Conservation (phyloP, 176 grass and related monocot species). For the Carex kokanica region DNA sequence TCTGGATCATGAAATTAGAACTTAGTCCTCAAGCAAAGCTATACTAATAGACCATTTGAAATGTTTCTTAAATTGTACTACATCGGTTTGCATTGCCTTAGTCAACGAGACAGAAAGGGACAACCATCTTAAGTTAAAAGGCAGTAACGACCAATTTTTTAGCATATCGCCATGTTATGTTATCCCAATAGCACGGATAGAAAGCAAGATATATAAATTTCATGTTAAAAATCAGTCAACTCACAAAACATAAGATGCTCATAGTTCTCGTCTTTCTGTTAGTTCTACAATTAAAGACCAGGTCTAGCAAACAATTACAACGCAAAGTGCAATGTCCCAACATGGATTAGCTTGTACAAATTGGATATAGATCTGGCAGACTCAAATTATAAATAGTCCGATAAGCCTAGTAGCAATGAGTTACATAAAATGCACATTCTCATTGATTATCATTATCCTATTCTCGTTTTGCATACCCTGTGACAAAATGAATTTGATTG, state of each 20-base stretch:
- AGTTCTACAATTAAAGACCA: background rate
- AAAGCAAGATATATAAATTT: background rate
- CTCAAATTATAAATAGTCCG: background rate
- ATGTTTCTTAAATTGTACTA: background rate
- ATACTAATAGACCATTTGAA: background rate
- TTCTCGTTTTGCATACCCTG: slow-evolving; percentile 95
- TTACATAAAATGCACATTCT: slow-evolving; percentile 79
- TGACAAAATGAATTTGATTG: slow-evolving; percentile 11
- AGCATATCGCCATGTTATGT: background rate
- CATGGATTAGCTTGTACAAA: background rate
- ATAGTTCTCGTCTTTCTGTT: background rate
- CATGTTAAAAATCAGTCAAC: slow-evolving; percentile 3
- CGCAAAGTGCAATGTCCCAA: background rate
- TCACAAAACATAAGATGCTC: background rate
- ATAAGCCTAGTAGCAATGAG: background rate
- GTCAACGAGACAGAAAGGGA: background rate
- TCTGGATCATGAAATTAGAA: background rate
- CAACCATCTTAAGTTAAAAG: background rate
- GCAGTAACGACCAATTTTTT: background rate
- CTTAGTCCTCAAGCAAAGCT: background rate
- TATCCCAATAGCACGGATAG: background rate
- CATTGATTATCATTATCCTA: slow-evolving; percentile 89
- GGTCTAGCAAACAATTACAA: no score
- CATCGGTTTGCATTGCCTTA: background rate
- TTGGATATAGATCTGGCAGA: background rate